These are phyloP conservation scores for Neonectria faginata DNA, from an alignment of 2,329 filamentous ascomycete species.

Conservation along the genomic window DNA sequence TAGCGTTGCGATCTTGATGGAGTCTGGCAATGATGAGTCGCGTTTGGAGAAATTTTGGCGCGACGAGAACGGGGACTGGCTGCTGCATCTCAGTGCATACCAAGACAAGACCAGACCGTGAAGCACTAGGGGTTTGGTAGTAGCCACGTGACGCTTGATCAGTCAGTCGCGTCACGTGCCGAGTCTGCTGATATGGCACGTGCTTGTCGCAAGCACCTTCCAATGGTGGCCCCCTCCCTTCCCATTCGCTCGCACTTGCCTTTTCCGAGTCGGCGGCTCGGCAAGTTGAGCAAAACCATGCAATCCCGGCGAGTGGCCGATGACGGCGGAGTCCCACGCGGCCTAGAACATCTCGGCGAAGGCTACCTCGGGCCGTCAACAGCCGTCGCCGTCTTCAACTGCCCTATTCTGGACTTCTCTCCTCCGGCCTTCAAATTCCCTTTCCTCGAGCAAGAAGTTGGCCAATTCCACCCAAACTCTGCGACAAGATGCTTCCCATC, in stretches of 20 bases:
- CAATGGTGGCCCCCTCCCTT: neutral
- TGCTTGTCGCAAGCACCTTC: neutral
- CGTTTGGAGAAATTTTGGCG: conserved; percentile 56
- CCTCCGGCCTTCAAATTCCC: conserved; percentile 21
- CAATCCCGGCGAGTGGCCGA: conserved; percentile 45
- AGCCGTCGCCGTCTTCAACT: conserved; percentile 47
- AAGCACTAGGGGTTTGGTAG: conserved; percentile 2
- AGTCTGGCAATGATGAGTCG: conserved; percentile 45
- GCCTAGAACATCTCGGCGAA: conserved; percentile 29
- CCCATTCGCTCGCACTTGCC: conserved; percentile 24
- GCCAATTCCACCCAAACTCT: conserved; percentile 26
- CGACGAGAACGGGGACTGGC: conserved; percentile 43
- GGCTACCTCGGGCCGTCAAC: conserved; percentile 54
- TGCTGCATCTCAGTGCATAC: conserved; percentile 24
- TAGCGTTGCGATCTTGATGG: conserved; percentile 46
- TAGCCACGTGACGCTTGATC: neutral
- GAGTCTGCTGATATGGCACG: neutral
- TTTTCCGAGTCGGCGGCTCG: conserved; percentile 37
- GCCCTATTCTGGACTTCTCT: conserved; percentile 19
- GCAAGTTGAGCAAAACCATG: conserved; percentile 37
- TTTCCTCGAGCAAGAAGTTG: conserved; percentile 31
- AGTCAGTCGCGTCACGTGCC: neutral
- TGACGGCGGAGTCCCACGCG: conserved; percentile 39
- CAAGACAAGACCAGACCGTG: neutral
- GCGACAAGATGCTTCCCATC: conserved; percentile 48